phyloP scores from a whole-genome alignment of 2,329 filamentous ascomycete genomes.

The Diaporthe caulivora region DNA sequence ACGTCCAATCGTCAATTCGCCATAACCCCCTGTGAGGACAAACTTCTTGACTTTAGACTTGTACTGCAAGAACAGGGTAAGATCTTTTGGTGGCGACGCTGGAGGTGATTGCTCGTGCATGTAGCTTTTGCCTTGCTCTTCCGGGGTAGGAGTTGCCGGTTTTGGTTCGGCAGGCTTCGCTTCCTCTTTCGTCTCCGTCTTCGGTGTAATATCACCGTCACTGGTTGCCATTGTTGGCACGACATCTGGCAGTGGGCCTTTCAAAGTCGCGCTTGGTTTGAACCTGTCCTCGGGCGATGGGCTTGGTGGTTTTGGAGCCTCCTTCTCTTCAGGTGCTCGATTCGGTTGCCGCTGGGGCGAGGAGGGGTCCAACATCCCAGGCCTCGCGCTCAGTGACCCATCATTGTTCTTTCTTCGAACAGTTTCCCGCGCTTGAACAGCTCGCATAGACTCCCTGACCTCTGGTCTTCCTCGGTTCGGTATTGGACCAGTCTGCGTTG shows the following conservation, averaged over 20 bases:
- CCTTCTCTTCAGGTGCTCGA: constrained; percentile 73
- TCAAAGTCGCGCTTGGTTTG: constrained; percentile 68
- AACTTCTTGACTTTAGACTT: constrained; percentile 98
- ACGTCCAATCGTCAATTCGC: constrained; percentile 86
- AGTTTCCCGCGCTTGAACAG: constrained; percentile 67
- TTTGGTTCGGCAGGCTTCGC: constrained; percentile 35
- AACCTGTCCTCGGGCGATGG: constrained; percentile 77
- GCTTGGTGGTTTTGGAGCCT: constrained; percentile 52
- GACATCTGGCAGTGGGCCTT: constrained; percentile 66
- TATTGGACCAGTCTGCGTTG: constrained; percentile 83
- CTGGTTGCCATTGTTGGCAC: constrained; percentile 53
- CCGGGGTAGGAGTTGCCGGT: constrained; percentile 49
- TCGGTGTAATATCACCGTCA: constrained; percentile 47
- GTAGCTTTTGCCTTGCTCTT: constrained; percentile 66
- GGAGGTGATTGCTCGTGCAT: constrained; percentile 76
- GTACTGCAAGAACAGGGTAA: constrained; percentile 95
- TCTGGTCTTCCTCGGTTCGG: constrained; percentile 86
- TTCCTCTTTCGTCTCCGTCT: constrained; percentile 42
- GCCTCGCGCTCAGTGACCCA: constrained; percentile 56
- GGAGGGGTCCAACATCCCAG: constrained; percentile 59
- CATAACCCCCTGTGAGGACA: constrained; percentile 84
- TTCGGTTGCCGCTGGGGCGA: constrained; percentile 72
- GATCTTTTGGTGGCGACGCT: constrained; percentile 78
- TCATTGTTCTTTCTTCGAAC: constrained; percentile 59
- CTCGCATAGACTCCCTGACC: constrained; percentile 84